phyloP scores from a whole-genome alignment of 495 filamentous ascomycete species.

The Amorphotheca resinae region DNA sequence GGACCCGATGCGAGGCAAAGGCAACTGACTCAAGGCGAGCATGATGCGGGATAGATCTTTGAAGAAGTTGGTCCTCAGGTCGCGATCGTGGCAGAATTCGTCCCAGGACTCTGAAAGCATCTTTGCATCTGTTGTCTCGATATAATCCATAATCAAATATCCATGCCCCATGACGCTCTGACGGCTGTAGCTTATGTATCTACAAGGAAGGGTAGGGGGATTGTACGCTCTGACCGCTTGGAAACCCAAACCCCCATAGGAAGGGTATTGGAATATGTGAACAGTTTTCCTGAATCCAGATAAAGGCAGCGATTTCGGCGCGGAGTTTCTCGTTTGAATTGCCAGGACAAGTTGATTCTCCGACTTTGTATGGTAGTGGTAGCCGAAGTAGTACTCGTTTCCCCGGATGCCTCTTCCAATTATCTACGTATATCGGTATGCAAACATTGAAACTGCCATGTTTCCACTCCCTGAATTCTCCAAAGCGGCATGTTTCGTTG shows the following conservation, averaged over 20 bases:
- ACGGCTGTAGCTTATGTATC: not conserved
- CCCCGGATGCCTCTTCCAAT: not conserved
- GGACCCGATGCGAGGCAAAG: slow-evolving; percentile 21
- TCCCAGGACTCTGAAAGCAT: slow-evolving; percentile 28
- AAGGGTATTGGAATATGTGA: slow-evolving; percentile 20
- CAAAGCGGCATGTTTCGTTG: slow-evolving; percentile 18
- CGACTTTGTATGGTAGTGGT: slow-evolving; percentile 21
- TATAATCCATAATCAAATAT: slow-evolving; percentile 28
- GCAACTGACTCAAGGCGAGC: slow-evolving; percentile 13
- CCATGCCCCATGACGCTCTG: not conserved
- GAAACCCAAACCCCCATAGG: slow-evolving; percentile 25
- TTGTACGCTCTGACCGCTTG: slow-evolving; percentile 16
- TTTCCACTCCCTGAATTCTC: slow-evolving; percentile 22
- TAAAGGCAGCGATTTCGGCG: slow-evolving; percentile 20
- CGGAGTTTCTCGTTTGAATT: slow-evolving; percentile 29
- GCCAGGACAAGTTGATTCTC: slow-evolving; percentile 17
- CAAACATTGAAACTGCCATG: slow-evolving; percentile 31
- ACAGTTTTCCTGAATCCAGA: slow-evolving; percentile 23
- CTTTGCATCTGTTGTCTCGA: slow-evolving; percentile 16
- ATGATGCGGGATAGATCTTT: slow-evolving; percentile 7
- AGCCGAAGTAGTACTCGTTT: slow-evolving; percentile 1
- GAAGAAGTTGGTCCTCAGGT: slow-evolving; percentile 19
- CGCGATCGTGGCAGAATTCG: slow-evolving; percentile 9
- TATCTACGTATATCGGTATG: slow-evolving; percentile 18
- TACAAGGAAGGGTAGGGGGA: not conserved